A percentile compares a stretch with the other conserved stretches of the same genome.
Evolutionary conservation across 352 stramenopile species (phyloP).

Genomic region (Phytopythium litorale): DNA sequence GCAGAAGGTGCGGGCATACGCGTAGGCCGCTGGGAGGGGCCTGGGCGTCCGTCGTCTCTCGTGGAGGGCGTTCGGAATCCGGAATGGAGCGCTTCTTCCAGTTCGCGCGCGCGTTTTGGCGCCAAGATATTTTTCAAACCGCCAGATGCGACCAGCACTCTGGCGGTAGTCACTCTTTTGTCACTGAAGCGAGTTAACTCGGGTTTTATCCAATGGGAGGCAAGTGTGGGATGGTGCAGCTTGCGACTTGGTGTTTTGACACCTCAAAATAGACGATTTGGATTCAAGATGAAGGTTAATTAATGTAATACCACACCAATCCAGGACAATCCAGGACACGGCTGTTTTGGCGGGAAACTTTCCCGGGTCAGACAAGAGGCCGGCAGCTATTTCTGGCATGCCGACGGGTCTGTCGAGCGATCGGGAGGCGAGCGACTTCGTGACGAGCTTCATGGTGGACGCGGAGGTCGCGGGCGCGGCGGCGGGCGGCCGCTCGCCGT

Average conservation of each 20-base stretch:
- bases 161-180: background rate
- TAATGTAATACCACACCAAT: too few relatives aligned
- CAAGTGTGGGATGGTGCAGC: slow-evolving; percentile 7
- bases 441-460: slow-evolving; percentile 3
- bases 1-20: background rate
- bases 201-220: slow-evolving; percentile 6
- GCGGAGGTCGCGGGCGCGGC: background rate
- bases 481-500: background rate
- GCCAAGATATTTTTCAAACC: slow-evolving; percentile 4
- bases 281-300: too few relatives aligned
- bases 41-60: background rate
- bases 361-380: background rate
- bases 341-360: background rate
- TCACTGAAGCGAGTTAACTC: background rate
- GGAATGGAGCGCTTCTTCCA: slow-evolving; percentile 7
- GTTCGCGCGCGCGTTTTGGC: background rate
- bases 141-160: slow-evolving; percentile 8
- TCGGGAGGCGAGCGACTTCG: background rate
- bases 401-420: background rate
- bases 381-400: background rate
- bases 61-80: background rate
- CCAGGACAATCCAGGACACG: too few relatives aligned
- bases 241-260: too few relatives aligned
- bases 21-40: background rate
- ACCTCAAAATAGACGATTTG: too few relatives aligned